Base-by-base conservation (phyloP, 1,284 basidiomycete species). In the Mycosarcoma mackinlayi region DNA sequence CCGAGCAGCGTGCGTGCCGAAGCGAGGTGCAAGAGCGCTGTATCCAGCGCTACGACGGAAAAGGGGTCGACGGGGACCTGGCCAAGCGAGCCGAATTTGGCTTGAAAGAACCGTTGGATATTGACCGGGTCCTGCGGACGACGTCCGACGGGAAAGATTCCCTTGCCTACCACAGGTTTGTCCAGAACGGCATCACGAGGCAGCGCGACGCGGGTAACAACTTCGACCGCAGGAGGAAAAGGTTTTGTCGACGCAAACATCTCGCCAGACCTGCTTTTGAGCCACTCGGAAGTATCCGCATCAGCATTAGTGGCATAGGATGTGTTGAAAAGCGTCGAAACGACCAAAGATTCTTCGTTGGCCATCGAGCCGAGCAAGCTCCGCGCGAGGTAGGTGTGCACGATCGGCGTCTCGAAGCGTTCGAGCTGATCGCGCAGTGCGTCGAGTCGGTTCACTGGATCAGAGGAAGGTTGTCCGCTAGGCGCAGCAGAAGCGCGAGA, bases 351-450 rank as follows among this genome's bases (percentile, higher is more conserved):
- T 4, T 23, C 6, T 11, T 64, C 61, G 35, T 3, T 0, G 1
- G 6, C 7, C 8, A 39, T 37, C 14, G 10, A 39, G n/a, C 25
- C 21, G 18, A 65, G 44, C 3, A 46, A 39, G 11, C 31, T 11
- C 0, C 62, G 55, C 1, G 62, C 34, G 21, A 65, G 62, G 42
- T 41, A 58, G 7, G 62, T 25, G 24, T 65, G 55, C n/a, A 65
- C 37, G 47, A 65, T 45, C 19, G 62, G 50, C 1, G 55, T 46
- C 34, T 65, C 62, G 51, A 54, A 58, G 14, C 50, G 39, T 46
- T 39, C 34, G 13, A 64, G 37, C 16, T 58, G 39, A 3, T 13
- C 28, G 14, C 55, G 61, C 11, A 58, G 27, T 10, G 19, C n/a
- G 44, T 33, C 24, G 37, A 63, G 44, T 0, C 34, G 39, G 6